A percentile compares a stretch with the other conserved stretches of the same genome.
Conservation (phyloP, 371 early-diverging fungal species). For the Actinomucor elegans region DNA sequence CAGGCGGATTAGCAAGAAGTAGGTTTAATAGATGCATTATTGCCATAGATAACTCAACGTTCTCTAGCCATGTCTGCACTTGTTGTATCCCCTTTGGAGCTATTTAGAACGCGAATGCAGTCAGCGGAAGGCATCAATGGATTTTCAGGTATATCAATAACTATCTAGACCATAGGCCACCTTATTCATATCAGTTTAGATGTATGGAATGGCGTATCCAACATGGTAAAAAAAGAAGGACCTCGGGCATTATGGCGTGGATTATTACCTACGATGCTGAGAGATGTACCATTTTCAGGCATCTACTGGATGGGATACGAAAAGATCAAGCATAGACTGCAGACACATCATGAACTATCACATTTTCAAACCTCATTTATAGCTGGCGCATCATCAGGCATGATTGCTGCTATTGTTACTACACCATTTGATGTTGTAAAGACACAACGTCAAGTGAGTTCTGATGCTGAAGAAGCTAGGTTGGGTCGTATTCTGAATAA, state of each 20-base stretch:
- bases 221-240: slow-evolving; percentile 68
- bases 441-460: slow-evolving; percentile 79
- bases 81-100: slow-evolving; percentile 87
- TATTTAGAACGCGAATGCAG: slow-evolving; percentile 92
- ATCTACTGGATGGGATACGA: slow-evolving; percentile 96
- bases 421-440: slow-evolving; percentile 98
- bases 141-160: slow-evolving; percentile 46
- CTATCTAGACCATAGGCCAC: no score
- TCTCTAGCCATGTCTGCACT: slow-evolving; percentile 58
- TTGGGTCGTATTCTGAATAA: slow-evolving; percentile 19
- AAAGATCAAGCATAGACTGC: slow-evolving; percentile 43
- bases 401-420: slow-evolving; percentile 88
- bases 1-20: slow-evolving; percentile 86
- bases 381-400: slow-evolving; percentile 80
- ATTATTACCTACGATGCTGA: slow-evolving; percentile 45
- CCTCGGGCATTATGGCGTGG: slow-evolving; percentile 76
- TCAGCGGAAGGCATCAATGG: slow-evolving; percentile 56
- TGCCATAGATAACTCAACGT: not conserved
- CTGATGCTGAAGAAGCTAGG: slow-evolving; percentile 28
- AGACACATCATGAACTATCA: slow-evolving; percentile 23
- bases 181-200: no score
- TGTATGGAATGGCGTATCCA: slow-evolving; percentile 63
- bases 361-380: slow-evolving; percentile 65
- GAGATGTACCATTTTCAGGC: slow-evolving; percentile 61
- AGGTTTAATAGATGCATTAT: no score